A percentile compares a stretch with the other conserved stretches of the same genome.
Conservation (phyloP, 257 asterid species). For the Ligustrum vulgare region DNA sequence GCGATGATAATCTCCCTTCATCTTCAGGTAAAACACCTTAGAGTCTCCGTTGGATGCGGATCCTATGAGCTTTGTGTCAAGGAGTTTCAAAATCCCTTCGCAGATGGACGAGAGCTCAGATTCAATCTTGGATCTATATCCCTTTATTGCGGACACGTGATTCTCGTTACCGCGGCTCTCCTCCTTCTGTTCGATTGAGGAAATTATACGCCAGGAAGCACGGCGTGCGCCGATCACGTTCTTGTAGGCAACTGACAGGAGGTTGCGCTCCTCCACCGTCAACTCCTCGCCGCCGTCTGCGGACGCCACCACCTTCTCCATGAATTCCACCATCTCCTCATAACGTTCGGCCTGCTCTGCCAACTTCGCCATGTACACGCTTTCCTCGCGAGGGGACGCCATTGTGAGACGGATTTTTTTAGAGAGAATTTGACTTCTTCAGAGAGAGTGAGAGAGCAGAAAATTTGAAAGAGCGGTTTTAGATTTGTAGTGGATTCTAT, state of each 20-base stretch:
- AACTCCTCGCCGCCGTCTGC: conserved; percentile 66
- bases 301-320: conserved; percentile 82
- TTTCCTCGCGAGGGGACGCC: conserved; percentile 83
- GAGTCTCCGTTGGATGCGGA: conserved; percentile 67
- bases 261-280: conserved; percentile 82
- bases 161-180: conserved; percentile 83
- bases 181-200: conserved; percentile 86
- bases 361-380: conserved; percentile 84
- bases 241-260: conserved; percentile 74
- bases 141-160: conserved; percentile 64
- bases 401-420: conserved; percentile 28
- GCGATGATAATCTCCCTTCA: conserved; percentile 88
- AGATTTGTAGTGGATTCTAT: neutral
- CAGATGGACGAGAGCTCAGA: conserved; percentile 70
- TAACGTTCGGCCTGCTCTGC: conserved; percentile 95
- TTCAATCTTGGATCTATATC: conserved; percentile 83
- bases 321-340: conserved; percentile 93
- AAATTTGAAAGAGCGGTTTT: conserved; percentile 10
- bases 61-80: conserved; percentile 72
- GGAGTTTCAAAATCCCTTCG: conserved; percentile 70
- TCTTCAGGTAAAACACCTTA: conserved; percentile 86
- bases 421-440: conserved; percentile 17
- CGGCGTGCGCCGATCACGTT: conserved; percentile 85
- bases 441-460: conserved; percentile 21
- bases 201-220: conserved; percentile 76